phyloP scores from a whole-genome alignment of 495 filamentous ascomycete genomes.

The Lophiostoma macrostomum region DNA sequence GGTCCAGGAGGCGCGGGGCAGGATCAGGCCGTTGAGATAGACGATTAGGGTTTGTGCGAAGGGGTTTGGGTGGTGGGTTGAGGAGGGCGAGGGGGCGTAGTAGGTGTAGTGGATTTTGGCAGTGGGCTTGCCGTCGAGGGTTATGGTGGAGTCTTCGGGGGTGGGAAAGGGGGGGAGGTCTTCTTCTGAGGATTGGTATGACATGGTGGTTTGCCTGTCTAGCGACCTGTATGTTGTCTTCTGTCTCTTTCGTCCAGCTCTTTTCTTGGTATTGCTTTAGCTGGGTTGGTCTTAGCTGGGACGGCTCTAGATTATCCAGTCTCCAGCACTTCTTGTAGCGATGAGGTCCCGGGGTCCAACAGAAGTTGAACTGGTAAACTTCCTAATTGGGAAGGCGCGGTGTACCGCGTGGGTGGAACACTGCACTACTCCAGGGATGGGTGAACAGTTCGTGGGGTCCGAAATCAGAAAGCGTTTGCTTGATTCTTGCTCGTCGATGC shows the following conservation, averaged over 20 bases:
- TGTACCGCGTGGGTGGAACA: too few relatives aligned
- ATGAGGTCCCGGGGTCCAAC: too few relatives aligned
- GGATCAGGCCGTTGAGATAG: slow-evolving; percentile 61
- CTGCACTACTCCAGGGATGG: too few relatives aligned
- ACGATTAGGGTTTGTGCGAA: slow-evolving; percentile 47
- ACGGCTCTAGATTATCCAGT: too few relatives aligned
- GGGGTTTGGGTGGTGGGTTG: slow-evolving; percentile 20
- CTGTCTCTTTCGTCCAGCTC: too few relatives aligned
- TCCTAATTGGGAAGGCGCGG: background rate
- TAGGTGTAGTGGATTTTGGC: slow-evolving; percentile 22
- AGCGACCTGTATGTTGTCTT: too few relatives aligned
- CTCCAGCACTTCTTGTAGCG: too few relatives aligned
- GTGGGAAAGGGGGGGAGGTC: slow-evolving; percentile 14
- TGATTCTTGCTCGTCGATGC: too few relatives aligned
- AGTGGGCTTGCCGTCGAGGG: slow-evolving; percentile 10
- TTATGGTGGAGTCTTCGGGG: slow-evolving; percentile 10
- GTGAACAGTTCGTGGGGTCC: too few relatives aligned
- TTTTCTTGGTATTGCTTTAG: too few relatives aligned
- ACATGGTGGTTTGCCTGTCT: background rate
- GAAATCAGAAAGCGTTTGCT: too few relatives aligned
- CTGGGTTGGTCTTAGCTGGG: too few relatives aligned
- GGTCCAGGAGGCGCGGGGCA: slow-evolving; percentile 51
- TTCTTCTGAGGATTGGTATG: slow-evolving; percentile 1
- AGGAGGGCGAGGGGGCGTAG: slow-evolving; percentile 15
- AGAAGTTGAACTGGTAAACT: background rate